phyloP scores from a whole-genome alignment of 169 alveolate genomes.

The Plasmodium ovale region DNA sequence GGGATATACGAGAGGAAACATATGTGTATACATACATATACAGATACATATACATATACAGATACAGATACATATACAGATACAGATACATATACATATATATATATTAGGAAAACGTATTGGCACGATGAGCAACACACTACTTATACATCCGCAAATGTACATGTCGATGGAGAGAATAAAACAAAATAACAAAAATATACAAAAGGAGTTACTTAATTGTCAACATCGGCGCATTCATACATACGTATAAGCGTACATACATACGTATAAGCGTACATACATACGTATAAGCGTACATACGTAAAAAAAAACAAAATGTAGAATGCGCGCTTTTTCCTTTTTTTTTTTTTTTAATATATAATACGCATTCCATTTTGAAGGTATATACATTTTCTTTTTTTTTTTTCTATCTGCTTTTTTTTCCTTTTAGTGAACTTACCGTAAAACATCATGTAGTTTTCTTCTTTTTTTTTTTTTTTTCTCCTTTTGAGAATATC shows the following conservation, averaged over 20 bases:
- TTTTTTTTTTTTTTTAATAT: too few species aligned
- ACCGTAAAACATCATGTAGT: constrained; percentile 75
- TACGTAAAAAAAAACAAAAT: background rate
- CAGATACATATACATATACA: background rate
- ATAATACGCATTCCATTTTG: background rate
- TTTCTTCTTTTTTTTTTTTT: background rate
- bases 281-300: background rate
- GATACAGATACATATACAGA: background rate
- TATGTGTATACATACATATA: background rate
- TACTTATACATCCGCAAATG: too few species aligned
- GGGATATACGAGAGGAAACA: background rate
- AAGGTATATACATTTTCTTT: background rate
- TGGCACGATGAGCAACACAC: too few species aligned
- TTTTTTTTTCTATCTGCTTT: background rate
- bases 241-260: background rate
- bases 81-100: background rate
- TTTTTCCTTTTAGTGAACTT: constrained; percentile 7
- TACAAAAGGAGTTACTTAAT: background rate
- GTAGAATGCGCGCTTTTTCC: background rate
- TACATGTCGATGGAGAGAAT: background rate
- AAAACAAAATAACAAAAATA: too few species aligned
- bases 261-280: background rate
- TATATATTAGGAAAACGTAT: too few species aligned
- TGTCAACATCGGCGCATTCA: background rate
- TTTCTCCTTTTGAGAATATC: too few species aligned